Conservation (phyloP, 495 filamentous ascomycete species). For the Trichoderma asperelloides region DNA sequence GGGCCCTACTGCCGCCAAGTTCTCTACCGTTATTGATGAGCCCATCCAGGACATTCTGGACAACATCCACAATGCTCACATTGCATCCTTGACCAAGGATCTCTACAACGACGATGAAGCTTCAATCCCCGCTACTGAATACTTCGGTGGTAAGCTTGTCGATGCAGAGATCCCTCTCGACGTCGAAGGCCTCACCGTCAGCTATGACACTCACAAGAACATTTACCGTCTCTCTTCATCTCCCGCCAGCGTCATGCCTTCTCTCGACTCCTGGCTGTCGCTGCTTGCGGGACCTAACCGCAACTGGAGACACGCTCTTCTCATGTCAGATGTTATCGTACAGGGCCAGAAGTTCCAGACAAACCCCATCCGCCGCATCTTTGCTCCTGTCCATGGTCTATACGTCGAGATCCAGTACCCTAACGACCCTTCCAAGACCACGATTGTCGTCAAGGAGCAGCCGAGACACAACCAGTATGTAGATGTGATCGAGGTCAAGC, state of each 20-base stretch:
- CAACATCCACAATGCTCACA: conserved; percentile 79
- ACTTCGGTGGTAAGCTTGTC: conserved; percentile 80
- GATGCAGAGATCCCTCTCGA: conserved; percentile 53
- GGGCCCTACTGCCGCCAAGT: conserved; percentile 86
- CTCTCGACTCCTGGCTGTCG: conserved; percentile 70
- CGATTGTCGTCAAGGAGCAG: conserved; percentile 66
- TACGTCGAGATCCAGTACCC: conserved; percentile 80
- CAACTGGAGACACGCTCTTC: conserved; percentile 95
- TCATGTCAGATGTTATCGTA: conserved; percentile 87
- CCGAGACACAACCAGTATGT: conserved; percentile 54
- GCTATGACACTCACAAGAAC: conserved; percentile 62
- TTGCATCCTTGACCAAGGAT: conserved; percentile 66
- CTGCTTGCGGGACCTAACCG: conserved; percentile 77
- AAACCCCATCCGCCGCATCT: conserved; percentile 87
- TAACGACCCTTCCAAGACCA: conserved; percentile 66
- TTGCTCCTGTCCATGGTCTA: conserved; percentile 75
- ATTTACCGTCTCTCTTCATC: conserved; percentile 71
- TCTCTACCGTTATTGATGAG: conserved; percentile 81
- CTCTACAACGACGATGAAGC: conserved; percentile 65
- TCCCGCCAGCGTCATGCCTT: conserved; percentile 60
- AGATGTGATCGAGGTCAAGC: conserved; percentile 75
- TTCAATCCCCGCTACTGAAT: conserved; percentile 77
- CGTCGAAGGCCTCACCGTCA: conserved; percentile 72
- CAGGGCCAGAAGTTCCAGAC: conserved; percentile 95
- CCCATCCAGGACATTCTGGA: conserved; percentile 90